A percentile compares a stretch with the other conserved stretches of the same genome.
phyloP scores from a whole-genome alignment of 2,329 filamentous ascomycete genomes.

The Ceratocystis albifundus region DNA sequence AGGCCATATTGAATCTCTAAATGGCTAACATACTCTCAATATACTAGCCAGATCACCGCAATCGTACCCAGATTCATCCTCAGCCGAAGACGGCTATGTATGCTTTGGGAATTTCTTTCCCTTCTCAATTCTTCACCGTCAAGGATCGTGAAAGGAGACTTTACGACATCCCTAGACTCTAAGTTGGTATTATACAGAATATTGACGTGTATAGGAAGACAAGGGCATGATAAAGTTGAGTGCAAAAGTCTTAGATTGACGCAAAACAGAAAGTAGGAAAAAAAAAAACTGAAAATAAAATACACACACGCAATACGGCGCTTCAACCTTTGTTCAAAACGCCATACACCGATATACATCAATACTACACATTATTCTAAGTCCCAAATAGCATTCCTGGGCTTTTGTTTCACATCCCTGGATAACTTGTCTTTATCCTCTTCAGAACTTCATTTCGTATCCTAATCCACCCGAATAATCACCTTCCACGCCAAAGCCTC shows the following conservation, averaged over 20 bases:
- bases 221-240: too few species aligned
- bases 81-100: background rate
- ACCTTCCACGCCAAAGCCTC: constrained; percentile 58
- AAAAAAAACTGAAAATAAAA: background rate
- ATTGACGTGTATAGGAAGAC: too few species aligned
- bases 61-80: background rate
- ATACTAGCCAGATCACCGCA: background rate
- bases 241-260: background rate
- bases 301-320: background rate
- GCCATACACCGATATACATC: background rate
- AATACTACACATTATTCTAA: constrained; percentile 8
- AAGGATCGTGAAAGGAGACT: background rate
- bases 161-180: background rate
- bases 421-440: background rate
- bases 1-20: too few species aligned
- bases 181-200: background rate
- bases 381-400: background rate
- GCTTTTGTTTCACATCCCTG: background rate
- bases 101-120: background rate
- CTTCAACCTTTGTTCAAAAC: background rate
- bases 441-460: background rate
- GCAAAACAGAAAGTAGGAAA: background rate
- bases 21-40: background rate
- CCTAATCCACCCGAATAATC: constrained; percentile 45
- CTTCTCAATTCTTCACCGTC: background rate